Evolutionary conservation across 2,329 filamentous ascomycete genomes (phyloP), one percentile per base, ranked within the genome.

Genomic region (Ophiostoma montium): DNA sequence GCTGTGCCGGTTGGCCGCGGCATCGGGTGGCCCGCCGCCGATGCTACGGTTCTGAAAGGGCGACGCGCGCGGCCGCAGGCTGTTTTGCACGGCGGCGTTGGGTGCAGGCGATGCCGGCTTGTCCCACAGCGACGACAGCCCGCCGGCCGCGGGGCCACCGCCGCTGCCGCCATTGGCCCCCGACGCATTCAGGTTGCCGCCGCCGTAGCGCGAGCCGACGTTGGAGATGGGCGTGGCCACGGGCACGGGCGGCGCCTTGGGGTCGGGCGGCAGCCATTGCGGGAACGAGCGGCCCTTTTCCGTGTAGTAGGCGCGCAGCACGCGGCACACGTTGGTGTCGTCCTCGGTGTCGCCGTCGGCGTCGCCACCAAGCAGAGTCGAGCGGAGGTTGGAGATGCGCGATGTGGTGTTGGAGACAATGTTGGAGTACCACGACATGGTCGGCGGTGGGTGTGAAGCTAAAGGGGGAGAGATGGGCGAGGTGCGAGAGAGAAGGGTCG

Each of bases 291-390:
- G 80, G 57, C 83, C 85, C 61, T 94, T 92, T 64, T 96, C 89
- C 47, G 72, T 78, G 72, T 98, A 96, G 74, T 96, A 95, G 58
- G 80, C 83, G 59, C 92, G 84, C 23, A 98, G 78, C 33, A 94
- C 88, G 59, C 92, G 86, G 67, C 86, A 94, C 60, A 96, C 84
- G 69, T 96, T 88, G 3, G 88, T 94, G 68, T 94, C 87, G 68
- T 96, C 89, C 66, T 94, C 76, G 54, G 79, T 82, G 61, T 84
- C 80, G 65, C 82, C 81, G 64, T 83, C 80, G 57, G 72, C 70
- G 56, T 84, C 80, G 62, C 71, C 70, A 56, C 74, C 68, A 49
- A 85, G 77, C 55, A 89, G 78, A 53, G 86, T 79, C 53, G 82
- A 82, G 59, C 77, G 76, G 48, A 81, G 73, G 57, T 77, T 75